Base-by-base conservation (phyloP, 1,139 yeast species). In the Pichia sp. region DNA sequence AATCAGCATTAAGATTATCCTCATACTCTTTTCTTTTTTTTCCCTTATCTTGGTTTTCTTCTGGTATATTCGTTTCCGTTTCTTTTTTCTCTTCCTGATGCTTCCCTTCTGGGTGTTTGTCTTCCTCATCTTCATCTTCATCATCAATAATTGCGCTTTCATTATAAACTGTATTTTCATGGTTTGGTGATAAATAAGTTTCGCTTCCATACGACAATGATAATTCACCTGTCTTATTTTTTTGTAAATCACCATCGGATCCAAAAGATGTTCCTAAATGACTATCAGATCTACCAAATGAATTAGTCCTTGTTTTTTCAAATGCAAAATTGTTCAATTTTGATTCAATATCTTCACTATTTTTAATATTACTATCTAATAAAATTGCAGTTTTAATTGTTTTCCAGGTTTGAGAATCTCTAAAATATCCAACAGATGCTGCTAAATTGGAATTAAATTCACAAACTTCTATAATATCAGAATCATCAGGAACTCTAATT, bases 331-430 rank as follows among this genome's bases (percentile, higher is more conserved):
- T 32, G 8, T 46, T 30, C 20, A 48, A 23, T 9, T 41, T 43
- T 11, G 35, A 25, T 20, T 43, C 47, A 10, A 46, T 36, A n/a
- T 40, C 44, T 25, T 38, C 40, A 4, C 27, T 41, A 12, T 39
- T 30, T 22, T 39, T 40, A 11, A 9, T 25, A 16, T 41, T 47
- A 6, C 37, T 20, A 27, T 76, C 78, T 57, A 78, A 76, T 12
- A 68, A 67, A 3, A 83, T 62, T 12, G 82, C 70, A 20, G 74
- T 76, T 2, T 77, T 76, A 4, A 85, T 63, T n/a, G 82, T 70
- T 47, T 73, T 66, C 95, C 95, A 85, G 0, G 80, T 71, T 58
- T 82, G 89, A 42, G 83, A 71, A 42, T 82, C 83, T 46, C 87
- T 64, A 48, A 67, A 69, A 45, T 71, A 64, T 12, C 72, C 71